Base-by-base conservation (phyloP, 1,284 basidiomycete species). In the Pyrrhoderma lamaoense region DNA sequence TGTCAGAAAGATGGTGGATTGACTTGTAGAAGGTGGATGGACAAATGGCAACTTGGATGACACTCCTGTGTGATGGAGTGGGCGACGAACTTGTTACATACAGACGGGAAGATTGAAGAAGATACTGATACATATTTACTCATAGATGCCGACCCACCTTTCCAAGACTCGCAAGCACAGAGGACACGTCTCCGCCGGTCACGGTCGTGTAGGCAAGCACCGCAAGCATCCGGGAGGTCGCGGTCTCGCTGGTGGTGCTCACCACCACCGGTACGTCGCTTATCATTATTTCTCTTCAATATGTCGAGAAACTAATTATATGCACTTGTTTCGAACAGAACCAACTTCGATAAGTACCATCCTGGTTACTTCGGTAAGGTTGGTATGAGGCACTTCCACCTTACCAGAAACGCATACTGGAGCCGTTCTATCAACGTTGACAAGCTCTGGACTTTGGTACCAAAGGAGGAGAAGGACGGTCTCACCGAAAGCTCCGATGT, bases 201-300 rank as follows among this genome's bases (percentile, higher is more conserved):
- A 98, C 75, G 95, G 95, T 75, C 94, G 95, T 89, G 89, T 99
- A 68, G 96, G 95, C 65, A 98, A 99, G 84, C 95, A 99, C 85
- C 89, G 95, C 73, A 98, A 99, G 76, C 93, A 96, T 69, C 96
- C 96, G 57, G 95, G 95, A 79, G 95, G 95, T 92, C 91, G 95
- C 75, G 95, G 95, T 97, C 89, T 98, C 66, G 95, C 95, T 77
- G 96, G 95, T 93, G 95, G 96, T 84, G 81, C 87, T 76, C 95
- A 98, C 78, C 95, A 99, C 80, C 96, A 99, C 86, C 80, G 95
- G 87, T 89, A 65, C 64, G 84, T 77, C 27, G 42, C 34, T 39
- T 31, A 47, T 14, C 51, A 39, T 47, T 40, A 31, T 36, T 16
- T 27, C 16, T 18, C 45, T 54, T 23, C 27, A 16, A 38, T 16